Conservation (phyloP, 108 stramenopile genomes). For the Craspedostauros australis region DNA sequence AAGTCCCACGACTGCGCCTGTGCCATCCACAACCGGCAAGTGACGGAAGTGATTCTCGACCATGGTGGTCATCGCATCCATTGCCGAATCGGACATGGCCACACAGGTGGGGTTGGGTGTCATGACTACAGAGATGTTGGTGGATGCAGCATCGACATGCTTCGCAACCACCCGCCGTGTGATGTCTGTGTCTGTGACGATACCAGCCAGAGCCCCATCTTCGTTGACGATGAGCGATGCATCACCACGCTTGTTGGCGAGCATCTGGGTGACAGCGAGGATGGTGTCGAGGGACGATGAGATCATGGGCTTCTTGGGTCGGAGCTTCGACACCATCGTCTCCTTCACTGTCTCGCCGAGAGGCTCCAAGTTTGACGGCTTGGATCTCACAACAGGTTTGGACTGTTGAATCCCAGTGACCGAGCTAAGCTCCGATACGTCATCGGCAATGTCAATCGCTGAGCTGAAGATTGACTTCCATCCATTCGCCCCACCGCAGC, state of each 20-base stretch:
- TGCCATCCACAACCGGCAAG: conserved; percentile 84
- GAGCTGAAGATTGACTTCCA: conserved; percentile 60
- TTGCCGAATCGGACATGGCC: conserved; percentile 64
- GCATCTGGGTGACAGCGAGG: conserved; percentile 45
- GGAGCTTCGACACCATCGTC: conserved; percentile 64
- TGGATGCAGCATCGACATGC: conserved; percentile 47
- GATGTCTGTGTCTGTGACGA: conserved; percentile 80
- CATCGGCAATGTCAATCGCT: conserved; percentile 54
- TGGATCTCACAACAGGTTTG: too few relatives aligned
- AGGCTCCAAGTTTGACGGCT: too few relatives aligned
- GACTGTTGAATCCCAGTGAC: too few relatives aligned
- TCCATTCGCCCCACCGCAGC: conserved; percentile 55
- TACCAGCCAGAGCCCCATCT: conserved; percentile 67
- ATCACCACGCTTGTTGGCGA: conserved; percentile 57
- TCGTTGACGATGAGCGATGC: conserved; percentile 52
- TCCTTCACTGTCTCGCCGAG: background rate
- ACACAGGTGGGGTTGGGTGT: conserved; percentile 85
- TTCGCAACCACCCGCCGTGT: conserved; percentile 71
- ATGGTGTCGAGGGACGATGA: conserved; percentile 33
- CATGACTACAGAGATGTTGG: conserved; percentile 67
- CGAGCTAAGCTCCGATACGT: too few relatives aligned
- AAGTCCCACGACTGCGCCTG: conserved; percentile 79
- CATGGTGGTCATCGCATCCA: conserved; percentile 89
- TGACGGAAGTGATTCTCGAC: conserved; percentile 90
- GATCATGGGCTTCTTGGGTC: conserved; percentile 71